A percentile compares a stretch with the other conserved stretches of the same genome.
Conservation (phyloP, 345 rosid genomes). For the Linum lewisii region DNA sequence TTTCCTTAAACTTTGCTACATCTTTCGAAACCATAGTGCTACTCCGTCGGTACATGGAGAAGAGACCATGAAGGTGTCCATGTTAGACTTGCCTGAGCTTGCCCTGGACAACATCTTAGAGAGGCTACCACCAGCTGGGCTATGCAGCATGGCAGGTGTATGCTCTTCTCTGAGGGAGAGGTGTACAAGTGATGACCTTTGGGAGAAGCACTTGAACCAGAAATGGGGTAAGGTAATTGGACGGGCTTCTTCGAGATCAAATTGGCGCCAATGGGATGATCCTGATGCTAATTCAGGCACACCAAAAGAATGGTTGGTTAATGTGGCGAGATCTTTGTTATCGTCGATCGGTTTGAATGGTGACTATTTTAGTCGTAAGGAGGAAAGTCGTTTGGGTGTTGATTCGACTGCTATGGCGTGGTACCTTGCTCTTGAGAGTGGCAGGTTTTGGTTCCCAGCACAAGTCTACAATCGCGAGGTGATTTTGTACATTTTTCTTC, state of each 20-base stretch:
- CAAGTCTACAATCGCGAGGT: slow-evolving; percentile 97
- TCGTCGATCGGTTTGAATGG: no score
- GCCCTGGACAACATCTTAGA: slow-evolving; percentile 70
- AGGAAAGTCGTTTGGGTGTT: slow-evolving; percentile 24
- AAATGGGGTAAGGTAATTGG: slow-evolving; percentile 82
- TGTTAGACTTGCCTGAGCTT: slow-evolving; percentile 85
- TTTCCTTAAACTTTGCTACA: slow-evolving; percentile 16
- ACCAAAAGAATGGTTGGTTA: slow-evolving; percentile 17
- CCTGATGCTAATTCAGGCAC: slow-evolving; percentile 35
- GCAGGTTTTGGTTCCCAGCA: slow-evolving; percentile 81
- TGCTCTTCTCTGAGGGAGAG: slow-evolving; percentile 58
- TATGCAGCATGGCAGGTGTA: slow-evolving; percentile 72
- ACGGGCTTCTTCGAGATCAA: slow-evolving; percentile 53
- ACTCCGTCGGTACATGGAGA: slow-evolving; percentile 12
- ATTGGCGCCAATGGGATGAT: slow-evolving; percentile 46
- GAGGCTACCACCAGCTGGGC: slow-evolving; percentile 66
- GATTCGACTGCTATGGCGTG: slow-evolving; percentile 62
- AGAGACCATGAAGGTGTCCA: slow-evolving; percentile 34
- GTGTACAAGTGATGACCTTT: slow-evolving; percentile 65
- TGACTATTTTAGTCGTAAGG: no score
- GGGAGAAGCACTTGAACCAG: slow-evolving; percentile 62
- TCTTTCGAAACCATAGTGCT: slow-evolving; percentile 9
- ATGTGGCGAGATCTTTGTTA: no score
- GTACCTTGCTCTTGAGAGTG: slow-evolving; percentile 80
- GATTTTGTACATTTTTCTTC: no score